phyloP scores from a whole-genome alignment of 1,284 basidiomycete genomes.

The Cryptococcus neoformans region DNA sequence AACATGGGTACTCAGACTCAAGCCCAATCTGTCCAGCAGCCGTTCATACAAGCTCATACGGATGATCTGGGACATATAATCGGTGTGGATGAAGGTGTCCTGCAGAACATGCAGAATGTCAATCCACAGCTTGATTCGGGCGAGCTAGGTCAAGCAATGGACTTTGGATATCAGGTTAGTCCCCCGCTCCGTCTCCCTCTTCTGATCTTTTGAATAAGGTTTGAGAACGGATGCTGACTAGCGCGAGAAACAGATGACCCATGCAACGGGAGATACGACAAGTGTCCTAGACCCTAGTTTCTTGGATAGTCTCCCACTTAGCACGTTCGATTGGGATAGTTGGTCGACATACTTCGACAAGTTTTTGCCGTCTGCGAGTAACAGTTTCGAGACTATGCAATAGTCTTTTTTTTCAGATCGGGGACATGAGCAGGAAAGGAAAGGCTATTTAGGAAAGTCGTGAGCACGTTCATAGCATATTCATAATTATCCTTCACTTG shows the following conservation, averaged over 20 bases:
- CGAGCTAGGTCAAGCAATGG: neutral
- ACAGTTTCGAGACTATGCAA: constrained; percentile 17
- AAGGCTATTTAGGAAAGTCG: too few species aligned
- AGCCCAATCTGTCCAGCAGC: neutral
- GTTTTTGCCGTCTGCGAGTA: constrained; percentile 13
- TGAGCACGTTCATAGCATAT: too few species aligned
- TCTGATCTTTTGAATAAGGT: neutral
- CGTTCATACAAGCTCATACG: neutral
- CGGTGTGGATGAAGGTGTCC: neutral
- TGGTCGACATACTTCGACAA: constrained; percentile 35
- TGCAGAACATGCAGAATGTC: constrained; percentile 2
- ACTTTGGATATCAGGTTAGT: neutral
- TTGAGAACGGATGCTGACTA: neutral
- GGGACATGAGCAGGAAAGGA: too few species aligned
- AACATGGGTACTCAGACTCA: neutral
- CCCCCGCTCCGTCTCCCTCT: too few species aligned
- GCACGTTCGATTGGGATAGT: constrained; percentile 74
- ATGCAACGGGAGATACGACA: constrained; percentile 3
- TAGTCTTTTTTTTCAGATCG: neutral
- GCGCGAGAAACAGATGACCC: neutral
- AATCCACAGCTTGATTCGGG: neutral
- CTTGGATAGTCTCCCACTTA: constrained; percentile 74
- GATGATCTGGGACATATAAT: neutral
- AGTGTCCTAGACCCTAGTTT: constrained; percentile 60
- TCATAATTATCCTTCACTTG: too few species aligned